Percentiles rank a stretch among this genome's conserved stretches.
Evolutionary conservation across 1,139 yeast genomes (phyloP).

Genomic region (Kodamaea ohmeri): DNA sequence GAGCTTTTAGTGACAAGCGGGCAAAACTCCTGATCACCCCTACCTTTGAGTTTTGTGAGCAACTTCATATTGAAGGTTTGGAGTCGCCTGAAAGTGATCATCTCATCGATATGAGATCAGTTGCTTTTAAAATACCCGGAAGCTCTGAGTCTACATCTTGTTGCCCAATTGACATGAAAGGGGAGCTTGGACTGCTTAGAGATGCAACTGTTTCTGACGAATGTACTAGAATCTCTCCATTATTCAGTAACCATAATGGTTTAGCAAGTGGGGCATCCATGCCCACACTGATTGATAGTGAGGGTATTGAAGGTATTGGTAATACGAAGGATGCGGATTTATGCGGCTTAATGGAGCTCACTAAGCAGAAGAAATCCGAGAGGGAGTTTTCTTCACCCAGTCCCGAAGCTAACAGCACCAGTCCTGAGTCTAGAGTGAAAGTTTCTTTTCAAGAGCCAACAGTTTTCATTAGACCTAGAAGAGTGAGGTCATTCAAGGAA

Average conservation of each 20-base stretch:
- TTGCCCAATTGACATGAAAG: constrained; percentile 1
- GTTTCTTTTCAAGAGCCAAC: not conserved
- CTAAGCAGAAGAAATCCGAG: too few relatives aligned
- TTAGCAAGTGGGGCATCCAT: not conserved
- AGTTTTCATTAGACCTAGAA: not conserved
- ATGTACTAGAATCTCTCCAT: not conserved
- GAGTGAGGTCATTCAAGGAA: constrained; percentile 3
- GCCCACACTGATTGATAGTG: not conserved
- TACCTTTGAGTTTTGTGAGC: not conserved
- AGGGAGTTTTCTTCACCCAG: too few relatives aligned
- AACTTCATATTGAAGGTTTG: not conserved
- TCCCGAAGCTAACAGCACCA: too few relatives aligned
- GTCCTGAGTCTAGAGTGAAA: not conserved
- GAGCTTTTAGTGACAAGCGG: not conserved
- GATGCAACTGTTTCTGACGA: not conserved
- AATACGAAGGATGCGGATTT: too few relatives aligned
- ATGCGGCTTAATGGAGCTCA: too few relatives aligned
- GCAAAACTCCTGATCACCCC: not conserved
- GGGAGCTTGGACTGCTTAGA: not conserved
- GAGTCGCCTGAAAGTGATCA: not conserved
- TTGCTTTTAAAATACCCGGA: not conserved
- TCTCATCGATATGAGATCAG: not conserved
- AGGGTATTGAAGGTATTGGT: too few relatives aligned
- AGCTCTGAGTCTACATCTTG: not conserved
- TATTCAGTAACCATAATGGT: not conserved